Evolutionary conservation across 371 early-diverging fungal genomes (phyloP).

Genomic region (Syncephalastrum sp.): DNA sequence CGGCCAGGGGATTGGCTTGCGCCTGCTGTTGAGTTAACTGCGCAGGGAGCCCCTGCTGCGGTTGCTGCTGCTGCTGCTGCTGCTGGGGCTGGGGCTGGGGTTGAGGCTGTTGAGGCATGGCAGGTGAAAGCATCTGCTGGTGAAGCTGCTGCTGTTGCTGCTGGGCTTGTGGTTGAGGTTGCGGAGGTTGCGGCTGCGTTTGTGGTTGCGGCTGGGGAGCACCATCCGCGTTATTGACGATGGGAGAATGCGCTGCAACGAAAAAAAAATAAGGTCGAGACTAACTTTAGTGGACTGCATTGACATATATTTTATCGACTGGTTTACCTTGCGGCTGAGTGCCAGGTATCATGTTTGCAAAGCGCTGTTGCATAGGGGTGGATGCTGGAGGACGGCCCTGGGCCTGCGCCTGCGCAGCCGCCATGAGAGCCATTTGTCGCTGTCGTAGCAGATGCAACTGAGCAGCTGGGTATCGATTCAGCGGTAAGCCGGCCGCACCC

Average conservation of each 20-base stretch:
- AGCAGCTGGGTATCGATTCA: conserved; percentile 45
- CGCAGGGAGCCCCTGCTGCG: conserved; percentile 11
- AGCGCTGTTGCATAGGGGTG: conserved; percentile 24
- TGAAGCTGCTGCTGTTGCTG: conserved; percentile 4
- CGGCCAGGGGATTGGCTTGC: conserved; percentile 25
- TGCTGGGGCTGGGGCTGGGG: neutral
- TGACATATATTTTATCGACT: conserved; percentile 1
- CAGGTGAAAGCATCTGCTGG: conserved; percentile 5
- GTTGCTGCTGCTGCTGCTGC: conserved; percentile 6
- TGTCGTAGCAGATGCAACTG: conserved; percentile 48
- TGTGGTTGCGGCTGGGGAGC: conserved; percentile 5
- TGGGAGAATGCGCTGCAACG: conserved; percentile 5
- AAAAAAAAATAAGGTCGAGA: neutral
- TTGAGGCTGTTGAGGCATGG: conserved; percentile 11
- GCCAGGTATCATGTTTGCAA: conserved; percentile 22
- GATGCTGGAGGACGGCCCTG: conserved; percentile 22
- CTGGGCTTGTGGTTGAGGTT: conserved; percentile 6
- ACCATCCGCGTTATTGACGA: conserved; percentile 1
- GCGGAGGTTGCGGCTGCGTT: conserved; percentile 8
- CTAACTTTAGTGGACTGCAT: conserved; percentile 2
- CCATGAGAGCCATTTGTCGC: conserved; percentile 41
- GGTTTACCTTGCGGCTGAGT: conserved; percentile 4
- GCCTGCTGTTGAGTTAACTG: conserved; percentile 21
- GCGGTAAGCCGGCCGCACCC: conserved; percentile 9
- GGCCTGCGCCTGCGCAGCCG: conserved; percentile 24